Percentiles rank a stretch among this genome's conserved stretches.
Conservation (phyloP, 495 filamentous ascomycete genomes). For the Hypoxylon perforatum region DNA sequence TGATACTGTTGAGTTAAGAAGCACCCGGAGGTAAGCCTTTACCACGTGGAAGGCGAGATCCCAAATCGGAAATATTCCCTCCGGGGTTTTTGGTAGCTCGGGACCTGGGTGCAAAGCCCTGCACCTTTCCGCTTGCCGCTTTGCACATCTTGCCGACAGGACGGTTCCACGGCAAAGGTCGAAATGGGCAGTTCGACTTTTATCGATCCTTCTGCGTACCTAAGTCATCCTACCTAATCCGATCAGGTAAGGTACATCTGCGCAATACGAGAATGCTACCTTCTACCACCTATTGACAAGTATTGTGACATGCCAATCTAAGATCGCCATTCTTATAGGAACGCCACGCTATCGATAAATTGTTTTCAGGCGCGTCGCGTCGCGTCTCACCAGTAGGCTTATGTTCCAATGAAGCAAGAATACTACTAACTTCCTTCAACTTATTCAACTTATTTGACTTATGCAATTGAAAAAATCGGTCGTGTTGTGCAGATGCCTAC, state of each 20-base stretch:
- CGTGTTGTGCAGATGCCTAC: slow-evolving; percentile 11
- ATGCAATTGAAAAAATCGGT: slow-evolving; percentile 19
- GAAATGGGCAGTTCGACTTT: not conserved
- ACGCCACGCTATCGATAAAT: not conserved
- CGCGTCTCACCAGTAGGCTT: not conserved
- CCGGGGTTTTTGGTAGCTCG: not conserved
- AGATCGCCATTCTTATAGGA: slow-evolving; percentile 12
- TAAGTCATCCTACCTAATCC: not conserved
- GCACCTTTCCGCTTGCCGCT: not conserved
- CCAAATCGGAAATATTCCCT: slow-evolving; percentile 5
- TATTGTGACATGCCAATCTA: slow-evolving; percentile 3
- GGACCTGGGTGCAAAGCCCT: not conserved
- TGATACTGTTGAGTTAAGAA: not conserved
- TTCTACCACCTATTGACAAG: not conserved
- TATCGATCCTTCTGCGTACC: not conserved
- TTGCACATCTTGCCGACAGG: not conserved
- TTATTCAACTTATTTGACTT: not conserved
- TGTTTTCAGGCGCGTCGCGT: not conserved
- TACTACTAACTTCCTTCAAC: no score
- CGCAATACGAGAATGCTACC: not conserved
- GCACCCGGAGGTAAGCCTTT: not conserved
- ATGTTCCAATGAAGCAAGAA: no score
- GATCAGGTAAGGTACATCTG: not conserved
- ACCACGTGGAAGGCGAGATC: slow-evolving; percentile 20
- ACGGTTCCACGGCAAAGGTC: not conserved